Evolutionary conservation across 2,329 filamentous ascomycete species (phyloP).

Genomic region (Clonostachys sp.): DNA sequence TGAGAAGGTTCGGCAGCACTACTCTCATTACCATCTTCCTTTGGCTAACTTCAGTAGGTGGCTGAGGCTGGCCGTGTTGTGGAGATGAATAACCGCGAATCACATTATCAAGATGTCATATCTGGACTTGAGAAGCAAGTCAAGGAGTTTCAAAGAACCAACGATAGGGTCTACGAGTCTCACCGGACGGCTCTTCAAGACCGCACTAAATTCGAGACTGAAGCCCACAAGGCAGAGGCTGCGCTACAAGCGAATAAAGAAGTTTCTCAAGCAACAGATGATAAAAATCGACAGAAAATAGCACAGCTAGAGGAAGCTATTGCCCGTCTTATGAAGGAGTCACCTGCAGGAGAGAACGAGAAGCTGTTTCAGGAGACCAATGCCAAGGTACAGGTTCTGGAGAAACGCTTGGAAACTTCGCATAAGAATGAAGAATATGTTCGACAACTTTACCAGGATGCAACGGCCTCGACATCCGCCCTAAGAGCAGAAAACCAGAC

Average conservation of each 20-base stretch:
- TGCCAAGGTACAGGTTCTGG: constrained; percentile 31
- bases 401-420: constrained; percentile 31
- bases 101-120: constrained; percentile 33
- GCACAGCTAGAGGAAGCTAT: constrained; percentile 26
- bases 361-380: constrained; percentile 27
- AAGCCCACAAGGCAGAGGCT: constrained; percentile 33
- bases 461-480: constrained; percentile 40
- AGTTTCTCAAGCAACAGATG: constrained; percentile 20
- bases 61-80: constrained; percentile 19
- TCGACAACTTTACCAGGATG: constrained; percentile 54
- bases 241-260: constrained; percentile 25
- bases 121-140: constrained; percentile 37
- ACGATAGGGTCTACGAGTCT: constrained; percentile 36
- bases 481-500: constrained; percentile 39
- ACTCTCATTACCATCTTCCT: not conserved
- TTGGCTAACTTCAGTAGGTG: constrained; percentile 14
- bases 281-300: constrained; percentile 13
- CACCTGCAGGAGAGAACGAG: constrained; percentile 15
- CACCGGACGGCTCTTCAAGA: constrained; percentile 47
- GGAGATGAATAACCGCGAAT: constrained; percentile 19
- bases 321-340: constrained; percentile 15
- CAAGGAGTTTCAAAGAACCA: constrained; percentile 37
- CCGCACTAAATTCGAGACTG: constrained; percentile 38
- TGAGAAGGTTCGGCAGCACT: constrained; percentile 21
- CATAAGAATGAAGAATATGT: constrained; percentile 51